Evolutionary conservation across 495 filamentous ascomycete genomes (phyloP).

Genomic region (Neurospora discreta): DNA sequence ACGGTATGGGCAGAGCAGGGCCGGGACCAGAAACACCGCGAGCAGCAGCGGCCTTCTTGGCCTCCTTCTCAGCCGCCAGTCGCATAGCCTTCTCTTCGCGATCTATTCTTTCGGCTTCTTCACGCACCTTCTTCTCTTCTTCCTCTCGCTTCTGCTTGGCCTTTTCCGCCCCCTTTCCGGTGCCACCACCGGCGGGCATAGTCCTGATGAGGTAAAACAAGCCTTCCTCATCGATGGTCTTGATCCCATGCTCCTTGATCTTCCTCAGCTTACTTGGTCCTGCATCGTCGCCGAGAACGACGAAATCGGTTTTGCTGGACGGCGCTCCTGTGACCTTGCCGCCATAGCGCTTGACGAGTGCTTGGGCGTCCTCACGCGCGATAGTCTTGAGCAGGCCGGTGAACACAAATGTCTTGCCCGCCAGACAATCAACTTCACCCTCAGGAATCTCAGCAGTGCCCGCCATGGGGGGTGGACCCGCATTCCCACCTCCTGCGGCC

Average conservation of each 20-base stretch:
- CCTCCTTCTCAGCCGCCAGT: slow-evolving; percentile 37
- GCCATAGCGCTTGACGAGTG: slow-evolving; percentile 82
- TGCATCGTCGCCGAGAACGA: slow-evolving; percentile 82
- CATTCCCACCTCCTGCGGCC: slow-evolving; percentile 41
- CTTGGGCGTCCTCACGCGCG: slow-evolving; percentile 75
- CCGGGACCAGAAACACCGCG: slow-evolving; percentile 26
- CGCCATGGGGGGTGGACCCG: slow-evolving; percentile 47
- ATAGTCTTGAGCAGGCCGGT: slow-evolving; percentile 74
- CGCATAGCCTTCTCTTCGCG: slow-evolving; percentile 45
- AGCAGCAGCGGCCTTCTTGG: slow-evolving; percentile 32
- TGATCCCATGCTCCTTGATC: slow-evolving; percentile 64
- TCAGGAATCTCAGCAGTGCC: slow-evolving; percentile 63
- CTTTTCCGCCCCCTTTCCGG: slow-evolving; percentile 76
- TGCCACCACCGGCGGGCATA: slow-evolving; percentile 76
- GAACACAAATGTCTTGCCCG: slow-evolving; percentile 94
- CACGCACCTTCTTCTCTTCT: slow-evolving; percentile 64
- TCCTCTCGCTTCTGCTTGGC: slow-evolving; percentile 70
- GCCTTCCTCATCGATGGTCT: slow-evolving; percentile 88
- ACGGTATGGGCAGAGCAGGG: slow-evolving; percentile 31
- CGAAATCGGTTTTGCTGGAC: slow-evolving; percentile 85
- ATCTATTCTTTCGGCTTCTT: slow-evolving; percentile 77
- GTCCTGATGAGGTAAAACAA: slow-evolving; percentile 77
- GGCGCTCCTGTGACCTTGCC: slow-evolving; percentile 81
- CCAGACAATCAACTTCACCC: slow-evolving; percentile 81
- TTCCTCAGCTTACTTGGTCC: slow-evolving; percentile 90